phyloP scores from a whole-genome alignment of 306 rosid species.

The Ziziphus jujuba region DNA sequence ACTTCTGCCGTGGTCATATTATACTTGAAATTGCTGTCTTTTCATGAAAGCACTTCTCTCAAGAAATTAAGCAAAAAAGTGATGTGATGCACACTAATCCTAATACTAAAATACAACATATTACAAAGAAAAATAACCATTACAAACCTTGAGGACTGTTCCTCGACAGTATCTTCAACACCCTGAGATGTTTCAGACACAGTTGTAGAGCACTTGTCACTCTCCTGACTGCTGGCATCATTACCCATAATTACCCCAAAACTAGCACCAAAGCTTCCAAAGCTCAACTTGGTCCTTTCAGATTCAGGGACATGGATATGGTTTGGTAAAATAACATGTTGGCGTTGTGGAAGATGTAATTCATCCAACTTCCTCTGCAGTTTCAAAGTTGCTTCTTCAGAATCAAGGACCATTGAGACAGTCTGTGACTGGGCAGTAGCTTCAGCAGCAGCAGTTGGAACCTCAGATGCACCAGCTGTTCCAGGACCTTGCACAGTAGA shows the following conservation, averaged over 20 bases:
- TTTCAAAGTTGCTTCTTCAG: constrained; percentile 61
- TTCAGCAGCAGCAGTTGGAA: constrained; percentile 40
- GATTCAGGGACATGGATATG: constrained; percentile 94
- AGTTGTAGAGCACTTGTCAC: constrained; percentile 70
- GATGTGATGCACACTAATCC: constrained; percentile 6
- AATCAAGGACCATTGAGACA: constrained; percentile 51
- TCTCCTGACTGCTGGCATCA: constrained; percentile 50
- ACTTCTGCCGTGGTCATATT: neutral
- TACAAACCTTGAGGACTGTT: constrained; percentile 67
- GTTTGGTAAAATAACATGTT: constrained; percentile 86
- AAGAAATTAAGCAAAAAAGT: neutral
- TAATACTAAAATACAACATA: neutral
- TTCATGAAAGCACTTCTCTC: neutral
- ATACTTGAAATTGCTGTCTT: neutral
- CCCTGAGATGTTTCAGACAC: constrained; percentile 67
- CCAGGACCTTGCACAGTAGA: constrained; percentile 50
- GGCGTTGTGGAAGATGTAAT: constrained; percentile 67
- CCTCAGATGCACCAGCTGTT: constrained; percentile 48
- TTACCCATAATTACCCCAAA: constrained; percentile 55
- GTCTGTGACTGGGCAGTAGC: constrained; percentile 41
- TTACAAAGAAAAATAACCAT: constrained; percentile 10
- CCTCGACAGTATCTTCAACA: constrained; percentile 66
- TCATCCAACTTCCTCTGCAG: constrained; percentile 74
- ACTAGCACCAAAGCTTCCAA: constrained; percentile 86
- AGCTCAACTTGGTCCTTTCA: constrained; percentile 82